Evolutionary conservation across 1,284 basidiomycete genomes (phyloP).

Genomic region (Cryptococcus sp.): DNA sequence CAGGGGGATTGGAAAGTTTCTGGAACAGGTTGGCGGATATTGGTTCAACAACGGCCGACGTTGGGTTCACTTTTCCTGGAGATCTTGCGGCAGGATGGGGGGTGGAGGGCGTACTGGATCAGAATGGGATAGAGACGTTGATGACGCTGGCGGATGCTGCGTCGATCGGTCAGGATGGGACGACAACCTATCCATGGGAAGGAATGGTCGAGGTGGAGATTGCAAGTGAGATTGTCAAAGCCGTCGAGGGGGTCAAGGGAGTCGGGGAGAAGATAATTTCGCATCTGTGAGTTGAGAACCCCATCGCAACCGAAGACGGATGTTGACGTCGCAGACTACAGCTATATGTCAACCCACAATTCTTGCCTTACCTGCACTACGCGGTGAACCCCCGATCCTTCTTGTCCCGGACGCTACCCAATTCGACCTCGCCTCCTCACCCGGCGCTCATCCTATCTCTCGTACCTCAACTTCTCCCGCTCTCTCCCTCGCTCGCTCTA

Average conservation of each 20-base stretch:
- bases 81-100: neutral
- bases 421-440: constrained; percentile 23
- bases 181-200: constrained; percentile 21
- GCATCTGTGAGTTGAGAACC: constrained; percentile 30
- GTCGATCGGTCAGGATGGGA: constrained; percentile 19
- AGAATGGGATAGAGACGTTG: constrained; percentile 12
- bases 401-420: constrained; percentile 19
- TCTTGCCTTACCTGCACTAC: constrained; percentile 11
- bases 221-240: constrained; percentile 25
- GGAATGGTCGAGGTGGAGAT: constrained; percentile 24
- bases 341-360: constrained; percentile 16
- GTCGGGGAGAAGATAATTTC: constrained; percentile 36
- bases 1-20: too few species aligned
- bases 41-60: neutral
- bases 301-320: neutral
- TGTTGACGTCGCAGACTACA: constrained; percentile 18
- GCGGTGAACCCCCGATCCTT: constrained; percentile 24
- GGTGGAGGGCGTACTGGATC: neutral
- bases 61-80: neutral
- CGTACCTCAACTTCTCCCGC: constrained; percentile 19
- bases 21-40: constrained; percentile 1
- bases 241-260: constrained; percentile 27
- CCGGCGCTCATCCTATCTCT: constrained; percentile 30
- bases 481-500: constrained; percentile 18
- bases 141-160: constrained; percentile 47